Evolutionary conservation across 352 stramenopile species (phyloP), one percentile per base, ranked within the genome.

Genomic region (Pythium monospermum): DNA sequence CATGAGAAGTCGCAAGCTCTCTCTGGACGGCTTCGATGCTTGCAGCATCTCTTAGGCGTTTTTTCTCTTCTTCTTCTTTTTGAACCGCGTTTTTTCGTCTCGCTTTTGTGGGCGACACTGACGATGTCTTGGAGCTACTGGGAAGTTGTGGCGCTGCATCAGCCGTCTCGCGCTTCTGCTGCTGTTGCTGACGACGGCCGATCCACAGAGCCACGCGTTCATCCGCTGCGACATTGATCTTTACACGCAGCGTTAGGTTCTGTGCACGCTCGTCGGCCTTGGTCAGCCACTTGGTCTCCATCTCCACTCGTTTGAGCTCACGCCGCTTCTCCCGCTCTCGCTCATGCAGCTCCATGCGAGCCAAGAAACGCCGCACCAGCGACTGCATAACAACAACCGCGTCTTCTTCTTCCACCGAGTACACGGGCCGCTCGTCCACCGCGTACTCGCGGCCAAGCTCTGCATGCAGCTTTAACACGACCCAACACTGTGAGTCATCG

Each of bases 331-430:
- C 30, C 6, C 75, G 69, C 31, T 70, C 56, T 2, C 69, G 48
- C 19, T 63, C 49, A 0, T 61, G 22, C 1, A 73, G n/a, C 33
- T 64, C 61, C 1, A 56, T 27, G 4, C 76, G 69, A 22, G 70
- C 68, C 3, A 87, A 49, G 39, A 69, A 83, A 0, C 66, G 46
- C 10, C 77, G 71, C 7, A 45, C 68, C 2, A 65, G 39, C 0
- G 61, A 48, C 57, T 89, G 77, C 16, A 87, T 78, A 18, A 41
- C 28, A 16, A 84, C 51, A 13, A 45, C 51, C 0, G 64, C 71
- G 26, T 84, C 70, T 31, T 89, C 77, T 53, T 91, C 76, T 4
- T 72, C 68, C 18, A 87, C 59, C 26, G 68, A 70, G 59, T 91
- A 89, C n/a, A 68, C 67, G 0, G 76, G 72, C 13, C 81, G 76